Percentiles rank a stretch among this genome's conserved stretches.
phyloP scores from a whole-genome alignment of 73 alveolate genomes.

The Tetrahymena thermophila region DNA sequence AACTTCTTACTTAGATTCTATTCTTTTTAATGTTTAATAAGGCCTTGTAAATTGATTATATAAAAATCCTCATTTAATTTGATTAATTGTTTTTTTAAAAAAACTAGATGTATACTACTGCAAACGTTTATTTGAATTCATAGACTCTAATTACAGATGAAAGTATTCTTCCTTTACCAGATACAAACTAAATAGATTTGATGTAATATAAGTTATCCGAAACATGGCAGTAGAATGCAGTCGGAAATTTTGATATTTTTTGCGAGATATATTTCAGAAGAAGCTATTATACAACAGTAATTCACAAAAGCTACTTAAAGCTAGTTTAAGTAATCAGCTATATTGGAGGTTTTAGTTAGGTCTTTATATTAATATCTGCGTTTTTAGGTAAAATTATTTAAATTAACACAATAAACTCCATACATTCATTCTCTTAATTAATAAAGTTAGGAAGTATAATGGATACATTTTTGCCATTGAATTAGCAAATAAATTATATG shows the following conservation, averaged over 20 bases:
- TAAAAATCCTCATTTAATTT: too few species aligned
- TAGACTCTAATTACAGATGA: neutral
- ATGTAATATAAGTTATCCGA: neutral
- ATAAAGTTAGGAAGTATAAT: neutral
- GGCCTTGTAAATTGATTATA: neutral
- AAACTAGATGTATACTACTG: neutral
- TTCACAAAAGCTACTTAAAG: neutral
- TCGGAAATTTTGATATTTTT: neutral
- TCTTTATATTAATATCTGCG: neutral
- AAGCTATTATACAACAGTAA: neutral
- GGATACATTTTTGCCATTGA: neutral
- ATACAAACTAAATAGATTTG: neutral
- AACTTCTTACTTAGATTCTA: neutral
- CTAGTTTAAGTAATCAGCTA: neutral
- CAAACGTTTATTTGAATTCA: neutral
- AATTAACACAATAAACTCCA: neutral
- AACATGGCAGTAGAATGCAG: neutral
- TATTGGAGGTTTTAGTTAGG: neutral
- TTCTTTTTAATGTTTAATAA: neutral
- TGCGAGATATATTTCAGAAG: neutral
- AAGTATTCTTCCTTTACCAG: neutral
- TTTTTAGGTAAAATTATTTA: neutral
- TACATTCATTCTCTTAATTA: neutral
- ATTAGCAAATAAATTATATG: neutral
- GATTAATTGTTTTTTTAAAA: too few species aligned